phyloP scores from a whole-genome alignment of 169 alveolate genomes.

The Eimeria nieschulzi region DNA sequence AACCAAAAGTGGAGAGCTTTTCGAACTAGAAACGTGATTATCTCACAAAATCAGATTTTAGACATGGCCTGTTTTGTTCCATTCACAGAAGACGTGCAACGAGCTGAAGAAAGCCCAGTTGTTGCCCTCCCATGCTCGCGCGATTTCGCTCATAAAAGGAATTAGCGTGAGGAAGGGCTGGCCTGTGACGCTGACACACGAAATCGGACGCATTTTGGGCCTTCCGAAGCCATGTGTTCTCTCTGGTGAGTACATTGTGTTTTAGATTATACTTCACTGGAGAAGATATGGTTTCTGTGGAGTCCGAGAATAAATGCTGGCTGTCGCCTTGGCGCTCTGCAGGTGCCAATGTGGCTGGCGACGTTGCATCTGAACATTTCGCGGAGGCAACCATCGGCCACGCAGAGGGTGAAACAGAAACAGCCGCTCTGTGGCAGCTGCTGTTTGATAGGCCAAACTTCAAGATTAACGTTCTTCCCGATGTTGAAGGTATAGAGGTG shows the following conservation, averaged over 20 bases:
- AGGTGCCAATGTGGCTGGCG: conserved; percentile 93
- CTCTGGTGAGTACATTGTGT: conserved; percentile 27
- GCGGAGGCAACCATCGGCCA: conserved; percentile 95
- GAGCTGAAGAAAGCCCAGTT: conserved; percentile 66
- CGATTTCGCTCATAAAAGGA: conserved; percentile 73
- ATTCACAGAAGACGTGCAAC: conserved; percentile 62
- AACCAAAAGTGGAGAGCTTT: too few species aligned
- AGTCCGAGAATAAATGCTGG: not conserved
- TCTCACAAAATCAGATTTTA: not conserved
- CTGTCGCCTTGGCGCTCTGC: conserved; percentile 70
- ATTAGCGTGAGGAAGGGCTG: conserved; percentile 56
- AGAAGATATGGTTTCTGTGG: too few species aligned
- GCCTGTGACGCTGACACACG: conserved; percentile 57
- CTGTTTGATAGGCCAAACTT: conserved; percentile 92
- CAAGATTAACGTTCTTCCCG: conserved; percentile 90
- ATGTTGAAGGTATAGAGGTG: conserved; percentile 92
- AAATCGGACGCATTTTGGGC: conserved; percentile 43
- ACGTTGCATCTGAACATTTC: conserved; percentile 92
- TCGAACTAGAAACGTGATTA: too few species aligned
- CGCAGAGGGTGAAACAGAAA: conserved; percentile 83
- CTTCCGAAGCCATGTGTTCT: conserved; percentile 67
- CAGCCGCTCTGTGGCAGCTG: conserved; percentile 78
- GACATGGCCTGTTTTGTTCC: not conserved
- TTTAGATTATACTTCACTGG: too few species aligned
- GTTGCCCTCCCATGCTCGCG: conserved; percentile 70